phyloP scores from a whole-genome alignment of 148 eudicot genomes.

The Gaultheria prostrata region DNA sequence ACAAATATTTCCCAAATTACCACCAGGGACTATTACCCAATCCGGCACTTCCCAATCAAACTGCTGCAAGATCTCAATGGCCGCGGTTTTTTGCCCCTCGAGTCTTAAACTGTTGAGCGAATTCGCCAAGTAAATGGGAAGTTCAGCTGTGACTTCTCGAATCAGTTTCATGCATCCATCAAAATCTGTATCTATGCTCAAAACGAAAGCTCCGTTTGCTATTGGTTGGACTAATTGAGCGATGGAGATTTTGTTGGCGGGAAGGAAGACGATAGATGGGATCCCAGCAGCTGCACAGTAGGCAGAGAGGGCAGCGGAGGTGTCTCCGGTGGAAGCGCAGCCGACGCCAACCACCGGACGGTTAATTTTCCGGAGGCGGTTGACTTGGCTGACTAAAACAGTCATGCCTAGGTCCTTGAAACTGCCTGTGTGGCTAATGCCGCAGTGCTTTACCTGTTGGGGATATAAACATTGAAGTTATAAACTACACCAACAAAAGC shows the following conservation, averaged over 20 bases:
- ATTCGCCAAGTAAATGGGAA: slow-evolving; percentile 83
- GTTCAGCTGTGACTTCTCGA: slow-evolving; percentile 73
- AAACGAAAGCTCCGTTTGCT: slow-evolving; percentile 75
- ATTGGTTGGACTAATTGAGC: slow-evolving; percentile 92
- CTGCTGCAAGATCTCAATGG: slow-evolving; percentile 85
- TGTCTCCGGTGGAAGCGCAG: slow-evolving; percentile 86
- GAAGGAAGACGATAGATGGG: slow-evolving; percentile 78
- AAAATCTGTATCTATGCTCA: slow-evolving; percentile 66
- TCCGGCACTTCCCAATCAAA: slow-evolving; percentile 98
- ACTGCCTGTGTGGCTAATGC: slow-evolving; percentile 84
- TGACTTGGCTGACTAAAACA: slow-evolving; percentile 88
- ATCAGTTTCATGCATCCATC: slow-evolving; percentile 88
- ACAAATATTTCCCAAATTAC: slow-evolving; percentile 83
- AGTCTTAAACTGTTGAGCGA: slow-evolving; percentile 73
- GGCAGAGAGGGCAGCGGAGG: slow-evolving; percentile 85
- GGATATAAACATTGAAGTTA: background rate
- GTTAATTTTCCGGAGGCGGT: slow-evolving; percentile 71
- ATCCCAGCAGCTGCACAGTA: slow-evolving; percentile 93
- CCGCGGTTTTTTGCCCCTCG: slow-evolving; percentile 80
- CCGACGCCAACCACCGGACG: slow-evolving; percentile 83
- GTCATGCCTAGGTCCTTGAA: slow-evolving; percentile 96
- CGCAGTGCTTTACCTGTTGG: slow-evolving; percentile 58
- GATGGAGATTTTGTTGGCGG: slow-evolving; percentile 64
- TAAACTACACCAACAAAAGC: no score
- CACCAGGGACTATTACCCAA: slow-evolving; percentile 97